These are phyloP conservation scores for Durotheca rogersii DNA, from an alignment of 495 filamentous ascomycete species.

Conservation along the genomic window DNA sequence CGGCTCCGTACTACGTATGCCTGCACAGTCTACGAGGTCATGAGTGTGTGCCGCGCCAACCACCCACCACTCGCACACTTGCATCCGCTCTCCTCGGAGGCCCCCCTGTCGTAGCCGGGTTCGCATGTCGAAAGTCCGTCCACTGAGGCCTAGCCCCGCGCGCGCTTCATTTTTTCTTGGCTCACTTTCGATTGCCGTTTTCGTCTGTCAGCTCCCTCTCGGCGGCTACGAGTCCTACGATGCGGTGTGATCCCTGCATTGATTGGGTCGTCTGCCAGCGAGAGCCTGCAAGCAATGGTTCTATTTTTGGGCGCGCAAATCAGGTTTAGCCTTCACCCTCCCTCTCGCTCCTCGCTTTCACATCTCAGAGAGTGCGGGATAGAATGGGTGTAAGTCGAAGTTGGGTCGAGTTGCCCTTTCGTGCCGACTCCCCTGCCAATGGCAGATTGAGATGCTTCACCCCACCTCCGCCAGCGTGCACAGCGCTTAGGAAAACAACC, in stretches of 20 bases:
- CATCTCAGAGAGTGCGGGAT: constrained; percentile 22
- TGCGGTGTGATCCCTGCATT: constrained; percentile 28
- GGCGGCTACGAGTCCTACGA: constrained; percentile 23
- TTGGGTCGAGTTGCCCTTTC: constrained; percentile 13
- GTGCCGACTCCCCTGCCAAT: constrained; percentile 17
- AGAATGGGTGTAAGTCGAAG: constrained; percentile 7
- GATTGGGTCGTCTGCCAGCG: constrained; percentile 22
- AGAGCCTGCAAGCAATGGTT: constrained; percentile 24
- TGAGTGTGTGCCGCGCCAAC: constrained; percentile 12
- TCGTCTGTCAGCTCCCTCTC: constrained; percentile 17
- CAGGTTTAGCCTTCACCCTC: constrained; percentile 11
- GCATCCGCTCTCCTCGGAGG: too few relatives aligned
- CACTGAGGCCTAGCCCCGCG: constrained; percentile 21
- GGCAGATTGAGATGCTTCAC: constrained; percentile 30
- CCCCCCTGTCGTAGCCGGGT: constrained; percentile 9
- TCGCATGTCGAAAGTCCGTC: constrained; percentile 10
- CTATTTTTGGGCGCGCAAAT: constrained; percentile 32
- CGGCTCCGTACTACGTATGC: background rate
- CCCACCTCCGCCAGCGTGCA: constrained; percentile 25
- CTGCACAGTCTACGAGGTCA: background rate
- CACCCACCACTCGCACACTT: too few relatives aligned
- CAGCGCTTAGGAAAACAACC: constrained; percentile 33
- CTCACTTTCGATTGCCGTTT: constrained; percentile 18
- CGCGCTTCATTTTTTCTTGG: constrained; percentile 23
- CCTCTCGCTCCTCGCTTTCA: constrained; percentile 13